phyloP scores from a whole-genome alignment of 176 grass and related monocot species.

The Bonia amplexicaulis region DNA sequence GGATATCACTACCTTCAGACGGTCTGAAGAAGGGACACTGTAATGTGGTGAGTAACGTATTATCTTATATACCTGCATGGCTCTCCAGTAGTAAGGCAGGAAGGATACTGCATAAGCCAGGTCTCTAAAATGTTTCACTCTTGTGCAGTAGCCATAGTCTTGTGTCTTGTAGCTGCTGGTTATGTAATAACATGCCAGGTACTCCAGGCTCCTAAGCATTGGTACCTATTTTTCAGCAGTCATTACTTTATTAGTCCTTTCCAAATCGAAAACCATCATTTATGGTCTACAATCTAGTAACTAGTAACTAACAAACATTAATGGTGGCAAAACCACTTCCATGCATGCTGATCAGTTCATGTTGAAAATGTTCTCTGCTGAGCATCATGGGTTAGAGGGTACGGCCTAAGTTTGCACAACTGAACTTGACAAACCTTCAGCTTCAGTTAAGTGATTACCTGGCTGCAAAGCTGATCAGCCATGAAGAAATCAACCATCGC shows the following conservation, averaged over 20 bases:
- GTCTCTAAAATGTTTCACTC: conserved; percentile 87
- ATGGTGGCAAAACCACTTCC: conserved; percentile 4
- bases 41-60: not conserved
- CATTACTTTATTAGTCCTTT: conserved; percentile 32
- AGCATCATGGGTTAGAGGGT: not conserved
- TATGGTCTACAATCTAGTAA: not conserved
- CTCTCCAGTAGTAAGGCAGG: conserved; percentile 97
- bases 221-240: conserved; percentile 62
- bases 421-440: conserved; percentile 6
- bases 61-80: conserved; percentile 73
- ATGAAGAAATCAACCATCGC: conserved; percentile 99
- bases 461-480: conserved; percentile 98
- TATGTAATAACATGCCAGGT: conserved; percentile 91
- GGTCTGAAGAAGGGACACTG: not conserved
- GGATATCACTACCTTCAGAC: conserved; percentile 3
- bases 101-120: conserved; percentile 95
- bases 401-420: not conserved
- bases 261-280: conserved; percentile 3
- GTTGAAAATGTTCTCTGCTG: conserved; percentile 12
- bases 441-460: conserved; percentile 48
- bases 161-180: conserved; percentile 93
- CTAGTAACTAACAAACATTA: conserved; percentile 14
- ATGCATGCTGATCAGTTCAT: conserved; percentile 9
- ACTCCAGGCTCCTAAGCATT: conserved; percentile 88
- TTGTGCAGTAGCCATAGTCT: conserved; percentile 93